A percentile compares a stretch with the other conserved stretches of the same genome.
phyloP scores from a whole-genome alignment of 139 green algal species.

The Pedinophyceae sp. region DNA sequence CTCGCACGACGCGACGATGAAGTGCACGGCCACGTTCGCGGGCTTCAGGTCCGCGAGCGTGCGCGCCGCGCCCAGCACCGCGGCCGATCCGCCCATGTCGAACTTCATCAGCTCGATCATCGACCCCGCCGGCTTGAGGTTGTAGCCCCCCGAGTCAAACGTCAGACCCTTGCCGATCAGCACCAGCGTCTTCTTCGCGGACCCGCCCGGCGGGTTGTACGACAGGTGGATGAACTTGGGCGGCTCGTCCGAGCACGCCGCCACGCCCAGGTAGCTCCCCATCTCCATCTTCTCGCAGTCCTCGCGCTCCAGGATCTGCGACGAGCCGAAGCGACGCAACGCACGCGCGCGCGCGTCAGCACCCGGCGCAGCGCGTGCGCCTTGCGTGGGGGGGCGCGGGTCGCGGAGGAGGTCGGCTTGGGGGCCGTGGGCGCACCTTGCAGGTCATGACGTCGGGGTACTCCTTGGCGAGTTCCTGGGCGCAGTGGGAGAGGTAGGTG shows the following conservation, averaged over 20 bases:
- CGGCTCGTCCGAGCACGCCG: conserved; percentile 52
- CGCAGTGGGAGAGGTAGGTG: conserved; percentile 55
- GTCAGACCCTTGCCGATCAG: conserved; percentile 86
- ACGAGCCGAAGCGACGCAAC: too few relatives aligned
- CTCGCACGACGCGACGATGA: conserved; percentile 89
- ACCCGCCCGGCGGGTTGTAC: conserved; percentile 51
- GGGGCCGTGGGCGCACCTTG: conserved; percentile 9
- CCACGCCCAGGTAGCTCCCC: conserved; percentile 87
- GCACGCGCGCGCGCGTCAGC: neutral
- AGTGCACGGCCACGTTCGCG: conserved; percentile 56
- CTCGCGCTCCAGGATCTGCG: conserved; percentile 67
- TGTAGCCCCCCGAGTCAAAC: conserved; percentile 90
- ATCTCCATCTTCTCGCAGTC: conserved; percentile 83
- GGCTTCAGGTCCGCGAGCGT: conserved; percentile 38
- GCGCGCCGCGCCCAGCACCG: conserved; percentile 64
- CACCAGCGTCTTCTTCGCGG: conserved; percentile 40
- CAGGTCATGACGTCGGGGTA: conserved; percentile 31
- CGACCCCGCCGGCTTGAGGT: conserved; percentile 80
- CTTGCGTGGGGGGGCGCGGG: too few relatives aligned
- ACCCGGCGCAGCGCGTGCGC: neutral
- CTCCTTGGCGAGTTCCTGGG: conserved; percentile 29
- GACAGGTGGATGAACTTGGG: conserved; percentile 96
- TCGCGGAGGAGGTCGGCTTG: neutral
- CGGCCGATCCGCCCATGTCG: conserved; percentile 61
- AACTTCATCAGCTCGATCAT: conserved; percentile 96